phyloP scores from a whole-genome alignment of 139 green algal genomes.

The Haematococcus lacustris region DNA sequence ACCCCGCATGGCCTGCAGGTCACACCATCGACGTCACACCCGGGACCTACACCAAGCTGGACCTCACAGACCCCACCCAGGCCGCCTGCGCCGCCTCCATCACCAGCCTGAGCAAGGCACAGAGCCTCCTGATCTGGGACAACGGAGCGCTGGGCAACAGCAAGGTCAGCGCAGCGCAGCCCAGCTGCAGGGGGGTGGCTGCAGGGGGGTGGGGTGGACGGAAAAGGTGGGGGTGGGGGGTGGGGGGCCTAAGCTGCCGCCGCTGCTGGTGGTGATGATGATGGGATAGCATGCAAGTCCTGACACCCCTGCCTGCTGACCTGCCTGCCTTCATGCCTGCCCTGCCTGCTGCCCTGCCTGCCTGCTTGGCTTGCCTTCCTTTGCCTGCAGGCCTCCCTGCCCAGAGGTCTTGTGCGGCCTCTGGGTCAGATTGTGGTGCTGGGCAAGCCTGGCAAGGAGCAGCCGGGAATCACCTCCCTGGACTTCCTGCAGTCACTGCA shows the following conservation, averaged over 20 bases:
- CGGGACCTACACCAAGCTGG: neutral
- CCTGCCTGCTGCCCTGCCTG: no score
- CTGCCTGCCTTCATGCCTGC: no score
- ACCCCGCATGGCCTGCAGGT: no score
- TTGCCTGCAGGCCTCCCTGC: no score
- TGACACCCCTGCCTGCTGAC: no score
- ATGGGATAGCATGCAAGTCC: no score
- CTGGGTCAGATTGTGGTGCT: neutral
- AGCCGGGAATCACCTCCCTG: neutral
- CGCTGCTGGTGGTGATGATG: neutral
- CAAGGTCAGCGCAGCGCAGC: no score
- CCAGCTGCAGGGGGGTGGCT: no score
- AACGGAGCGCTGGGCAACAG: no score
- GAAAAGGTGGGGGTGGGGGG: no score
- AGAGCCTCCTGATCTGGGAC: neutral
- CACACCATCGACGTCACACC: neutral
- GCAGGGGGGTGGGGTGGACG: no score
- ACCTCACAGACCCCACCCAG: neutral
- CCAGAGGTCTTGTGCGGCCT: neutral
- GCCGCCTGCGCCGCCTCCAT: neutral
- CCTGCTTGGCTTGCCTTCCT: no score
- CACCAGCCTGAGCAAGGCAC: neutral
- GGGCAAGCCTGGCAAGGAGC: neutral
- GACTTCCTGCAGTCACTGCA: neutral
- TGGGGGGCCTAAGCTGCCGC: neutral